These are phyloP conservation scores for Komagataella populi DNA, from an alignment of 805 yeast genomes.

Conservation along the genomic window DNA sequence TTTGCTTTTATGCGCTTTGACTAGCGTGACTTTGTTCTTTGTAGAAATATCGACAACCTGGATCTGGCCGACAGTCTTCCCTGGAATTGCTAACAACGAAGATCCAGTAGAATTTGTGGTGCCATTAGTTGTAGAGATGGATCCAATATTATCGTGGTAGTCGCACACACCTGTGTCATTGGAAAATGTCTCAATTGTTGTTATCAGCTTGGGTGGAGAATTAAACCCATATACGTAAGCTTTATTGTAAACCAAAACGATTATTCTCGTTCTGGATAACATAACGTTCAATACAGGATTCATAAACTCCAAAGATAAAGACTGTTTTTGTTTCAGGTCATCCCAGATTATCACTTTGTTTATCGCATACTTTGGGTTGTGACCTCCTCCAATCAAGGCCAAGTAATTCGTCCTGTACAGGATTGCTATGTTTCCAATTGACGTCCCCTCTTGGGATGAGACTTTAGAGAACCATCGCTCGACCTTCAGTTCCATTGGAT, in stretches of 20 bases:
- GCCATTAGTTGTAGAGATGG: constrained; percentile 9
- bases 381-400: constrained; percentile 85
- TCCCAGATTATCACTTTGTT: constrained; percentile 87
- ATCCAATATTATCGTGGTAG: constrained; percentile 16
- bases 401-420: constrained; percentile 83
- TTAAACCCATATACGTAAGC: constrained; percentile 71
- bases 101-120: background rate
- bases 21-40: constrained; percentile 47
- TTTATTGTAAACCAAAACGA: constrained; percentile 55
- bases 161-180: constrained; percentile 57
- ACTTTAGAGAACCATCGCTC: constrained; percentile 31
- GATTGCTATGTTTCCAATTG: constrained; percentile 71
- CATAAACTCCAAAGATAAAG: constrained; percentile 62
- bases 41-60: constrained; percentile 68
- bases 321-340: constrained; percentile 65
- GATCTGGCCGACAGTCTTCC: constrained; percentile 61
- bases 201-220: constrained; percentile 59
- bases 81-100: constrained; percentile 59
- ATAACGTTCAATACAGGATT: constrained; percentile 64
- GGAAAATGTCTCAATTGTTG: constrained; percentile 49
- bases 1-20: constrained; percentile 64
- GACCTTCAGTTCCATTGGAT: constrained; percentile 72
- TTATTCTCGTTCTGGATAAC: constrained; percentile 60
- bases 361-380: constrained; percentile 60
- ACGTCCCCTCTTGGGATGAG: constrained; percentile 21